These are phyloP conservation scores for Scleroderma citrinum DNA, from an alignment of 768 basidiomycete genomes.

Conservation along the genomic window DNA sequence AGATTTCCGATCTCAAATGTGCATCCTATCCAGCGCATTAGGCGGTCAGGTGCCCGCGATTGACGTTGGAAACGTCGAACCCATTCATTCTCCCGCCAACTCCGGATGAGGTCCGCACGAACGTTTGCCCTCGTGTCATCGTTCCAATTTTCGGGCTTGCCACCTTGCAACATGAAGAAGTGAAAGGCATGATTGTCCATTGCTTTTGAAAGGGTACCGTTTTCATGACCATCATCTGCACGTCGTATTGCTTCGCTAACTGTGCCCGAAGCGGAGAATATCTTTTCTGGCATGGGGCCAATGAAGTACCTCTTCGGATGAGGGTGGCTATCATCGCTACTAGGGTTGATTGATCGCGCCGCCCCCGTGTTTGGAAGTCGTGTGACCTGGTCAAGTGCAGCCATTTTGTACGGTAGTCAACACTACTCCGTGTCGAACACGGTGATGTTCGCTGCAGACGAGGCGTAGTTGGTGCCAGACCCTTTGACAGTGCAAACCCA, in stretches of 20 bases:
- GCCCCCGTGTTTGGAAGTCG: neutral
- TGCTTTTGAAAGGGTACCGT: conserved; percentile 32
- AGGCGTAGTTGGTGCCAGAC: neutral
- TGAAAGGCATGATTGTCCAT: conserved; percentile 57
- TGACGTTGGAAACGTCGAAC: conserved; percentile 37
- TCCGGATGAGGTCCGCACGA: conserved; percentile 49
- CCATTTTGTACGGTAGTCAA: neutral
- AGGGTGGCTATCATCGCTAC: conserved; percentile 25
- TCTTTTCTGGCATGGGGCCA: conserved; percentile 69
- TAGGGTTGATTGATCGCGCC: neutral
- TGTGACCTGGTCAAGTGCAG: neutral
- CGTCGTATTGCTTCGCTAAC: conserved; percentile 13
- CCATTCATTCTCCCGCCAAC: conserved; percentile 70
- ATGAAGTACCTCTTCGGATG: conserved; percentile 62
- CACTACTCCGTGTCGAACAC: too few species aligned
- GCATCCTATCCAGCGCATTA: conserved; percentile 56
- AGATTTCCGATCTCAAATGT: conserved; percentile 78
- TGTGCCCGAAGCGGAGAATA: conserved; percentile 38
- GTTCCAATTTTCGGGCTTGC: conserved; percentile 61
- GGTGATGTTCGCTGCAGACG: neutral
- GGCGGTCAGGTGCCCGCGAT: conserved; percentile 1
- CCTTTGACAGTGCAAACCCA: neutral
- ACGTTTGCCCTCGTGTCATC: conserved; percentile 45
- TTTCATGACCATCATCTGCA: conserved; percentile 31
- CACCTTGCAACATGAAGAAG: conserved; percentile 62